Evolutionary conservation across 2,329 filamentous ascomycete genomes (phyloP).

Genomic region (Hypoxylon sp.): DNA sequence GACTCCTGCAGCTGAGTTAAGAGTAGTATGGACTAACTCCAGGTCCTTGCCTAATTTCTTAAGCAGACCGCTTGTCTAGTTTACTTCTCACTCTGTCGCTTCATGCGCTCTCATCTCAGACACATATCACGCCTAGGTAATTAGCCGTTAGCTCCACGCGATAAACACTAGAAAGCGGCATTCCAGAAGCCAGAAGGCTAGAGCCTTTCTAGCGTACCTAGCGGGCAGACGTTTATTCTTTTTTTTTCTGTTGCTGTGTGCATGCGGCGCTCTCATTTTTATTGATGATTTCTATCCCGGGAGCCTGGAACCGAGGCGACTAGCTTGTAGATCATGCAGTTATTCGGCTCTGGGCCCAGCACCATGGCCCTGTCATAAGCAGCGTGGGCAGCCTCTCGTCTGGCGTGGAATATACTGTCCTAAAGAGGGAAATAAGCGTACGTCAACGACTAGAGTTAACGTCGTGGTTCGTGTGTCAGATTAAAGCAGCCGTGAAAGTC

Average conservation of each 20-base stretch:
- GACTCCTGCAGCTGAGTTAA: background rate
- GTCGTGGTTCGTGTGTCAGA: background rate
- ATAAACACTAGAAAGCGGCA: background rate
- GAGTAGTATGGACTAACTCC: background rate
- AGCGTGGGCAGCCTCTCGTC: background rate
- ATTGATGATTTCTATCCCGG: constrained; percentile 8
- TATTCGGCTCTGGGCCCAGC: background rate
- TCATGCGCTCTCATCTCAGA: background rate
- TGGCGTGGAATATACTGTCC: background rate
- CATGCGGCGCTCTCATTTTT: background rate
- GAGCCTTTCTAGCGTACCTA: constrained; percentile 7
- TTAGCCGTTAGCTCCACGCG: background rate
- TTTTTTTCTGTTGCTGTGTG: too few relatives aligned
- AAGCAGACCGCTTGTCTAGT: background rate
- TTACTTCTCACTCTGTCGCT: background rate
- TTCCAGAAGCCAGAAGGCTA: background rate
- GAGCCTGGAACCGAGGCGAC: constrained; percentile 10
- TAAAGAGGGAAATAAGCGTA: background rate
- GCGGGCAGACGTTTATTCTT: constrained; percentile 6
- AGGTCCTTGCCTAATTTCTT: background rate
- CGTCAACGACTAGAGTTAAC: background rate
- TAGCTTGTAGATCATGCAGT: constrained; percentile 12
- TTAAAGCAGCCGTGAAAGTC: background rate
- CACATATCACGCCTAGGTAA: background rate
- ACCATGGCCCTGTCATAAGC: constrained; percentile 15